A percentile compares a stretch with the other conserved stretches of the same genome.
Evolutionary conservation across 2,329 filamentous ascomycete genomes (phyloP).

Genomic region (Alternaria incomplexa): DNA sequence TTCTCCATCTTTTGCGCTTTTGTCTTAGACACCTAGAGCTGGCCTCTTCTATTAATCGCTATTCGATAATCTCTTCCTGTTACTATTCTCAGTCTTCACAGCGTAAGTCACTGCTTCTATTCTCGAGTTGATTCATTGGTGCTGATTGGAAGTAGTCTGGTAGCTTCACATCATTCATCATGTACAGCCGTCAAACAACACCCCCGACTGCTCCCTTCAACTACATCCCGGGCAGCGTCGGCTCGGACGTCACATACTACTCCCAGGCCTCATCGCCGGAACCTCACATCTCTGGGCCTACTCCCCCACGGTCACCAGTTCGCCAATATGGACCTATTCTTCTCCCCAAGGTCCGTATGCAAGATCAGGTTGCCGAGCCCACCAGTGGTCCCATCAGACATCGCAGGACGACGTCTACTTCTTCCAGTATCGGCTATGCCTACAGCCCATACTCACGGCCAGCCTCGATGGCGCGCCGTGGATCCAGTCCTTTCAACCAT

Average conservation of each 20-base stretch:
- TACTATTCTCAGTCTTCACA: conserved; percentile 24
- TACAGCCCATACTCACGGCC: conserved; percentile 60
- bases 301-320: conserved; percentile 74
- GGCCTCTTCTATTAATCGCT: conserved; percentile 50
- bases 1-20: conserved; percentile 35
- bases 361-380: conserved; percentile 77
- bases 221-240: conserved; percentile 49
- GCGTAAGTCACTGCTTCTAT: conserved; percentile 38
- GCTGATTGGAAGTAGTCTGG: conserved; percentile 40
- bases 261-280: conserved; percentile 73
- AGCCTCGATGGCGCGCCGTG: conserved; percentile 53
- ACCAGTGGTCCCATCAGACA: conserved; percentile 62
- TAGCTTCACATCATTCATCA: conserved; percentile 41
- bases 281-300: conserved; percentile 70
- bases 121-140: conserved; percentile 1
- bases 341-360: conserved; percentile 83
- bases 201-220: conserved; percentile 49
- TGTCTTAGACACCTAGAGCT: conserved; percentile 53
- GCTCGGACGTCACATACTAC: conserved; percentile 65
- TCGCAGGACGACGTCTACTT: conserved; percentile 61
- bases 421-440: conserved; percentile 48
- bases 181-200: conserved; percentile 56
- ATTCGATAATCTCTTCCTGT: conserved; percentile 47
- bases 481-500: conserved; percentile 53
- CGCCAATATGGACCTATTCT: conserved; percentile 79